Evolutionary conservation across 164 flowering plant genomes (phyloP).

Genomic region (Sedum album): DNA sequence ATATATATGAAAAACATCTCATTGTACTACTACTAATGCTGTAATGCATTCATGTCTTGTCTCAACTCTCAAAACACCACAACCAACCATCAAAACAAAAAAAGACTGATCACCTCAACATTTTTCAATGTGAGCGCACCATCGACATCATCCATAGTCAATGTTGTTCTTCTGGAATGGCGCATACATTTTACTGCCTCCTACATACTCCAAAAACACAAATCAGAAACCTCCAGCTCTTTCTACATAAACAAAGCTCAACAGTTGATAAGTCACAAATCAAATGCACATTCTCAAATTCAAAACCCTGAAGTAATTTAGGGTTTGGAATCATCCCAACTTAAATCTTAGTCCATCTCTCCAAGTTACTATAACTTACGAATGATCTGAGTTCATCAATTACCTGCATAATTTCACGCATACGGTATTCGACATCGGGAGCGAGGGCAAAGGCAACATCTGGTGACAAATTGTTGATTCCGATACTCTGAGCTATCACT

Average conservation of each 20-base stretch:
- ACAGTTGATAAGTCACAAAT: background rate
- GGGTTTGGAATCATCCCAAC: background rate
- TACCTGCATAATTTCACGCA: slow-evolving; percentile 97
- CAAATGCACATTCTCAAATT: background rate
- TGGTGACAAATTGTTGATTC: slow-evolving; percentile 60
- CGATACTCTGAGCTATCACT: slow-evolving; percentile 87
- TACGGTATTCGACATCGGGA: slow-evolving; percentile 90
- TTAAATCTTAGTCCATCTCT: background rate
- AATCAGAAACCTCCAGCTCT: background rate
- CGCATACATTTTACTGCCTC: slow-evolving; percentile 97
- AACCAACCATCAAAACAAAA: background rate
- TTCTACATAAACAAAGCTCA: background rate
- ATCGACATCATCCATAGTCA: slow-evolving; percentile 84
- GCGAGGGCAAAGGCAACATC: slow-evolving; percentile 86
- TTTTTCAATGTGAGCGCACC: slow-evolving; percentile 72
- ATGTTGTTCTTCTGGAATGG: slow-evolving; percentile 65
- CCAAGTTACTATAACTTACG: too few species aligned
- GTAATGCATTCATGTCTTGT: too few species aligned
- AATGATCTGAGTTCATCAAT: background rate
- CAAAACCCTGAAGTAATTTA: background rate
- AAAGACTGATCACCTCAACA: slow-evolving; percentile 50
- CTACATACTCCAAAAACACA: slow-evolving; percentile 23
- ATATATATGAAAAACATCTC: too few species aligned
- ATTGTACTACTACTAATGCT: too few species aligned
- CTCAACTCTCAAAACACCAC: too few species aligned